phyloP scores from a whole-genome alignment of 768 basidiomycete genomes.

The Saitozyma sp. region DNA sequence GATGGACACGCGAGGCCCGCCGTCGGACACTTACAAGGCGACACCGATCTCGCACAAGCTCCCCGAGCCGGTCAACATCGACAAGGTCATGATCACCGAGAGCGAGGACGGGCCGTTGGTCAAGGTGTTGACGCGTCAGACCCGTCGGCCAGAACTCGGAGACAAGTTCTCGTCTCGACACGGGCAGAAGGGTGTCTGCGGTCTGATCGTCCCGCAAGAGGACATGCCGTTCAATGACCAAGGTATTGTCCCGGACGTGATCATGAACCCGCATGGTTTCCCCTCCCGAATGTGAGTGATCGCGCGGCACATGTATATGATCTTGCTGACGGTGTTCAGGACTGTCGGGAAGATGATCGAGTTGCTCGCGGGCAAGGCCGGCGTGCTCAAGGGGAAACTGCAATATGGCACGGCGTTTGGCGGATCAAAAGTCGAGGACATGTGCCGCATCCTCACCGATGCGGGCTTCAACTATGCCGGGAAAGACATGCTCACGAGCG shows the following conservation, averaged over 20 bases:
- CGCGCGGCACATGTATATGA: no score
- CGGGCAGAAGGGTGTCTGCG: constrained; percentile 98
- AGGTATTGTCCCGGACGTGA: constrained; percentile 92
- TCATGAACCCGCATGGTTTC: constrained; percentile 99
- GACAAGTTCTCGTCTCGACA: constrained; percentile 99
- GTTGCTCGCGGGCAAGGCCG: constrained; percentile 92
- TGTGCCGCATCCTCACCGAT: constrained; percentile 93
- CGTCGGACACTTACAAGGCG: constrained; percentile 71
- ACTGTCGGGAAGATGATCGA: constrained; percentile 99
- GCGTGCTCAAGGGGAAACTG: constrained; percentile 70
- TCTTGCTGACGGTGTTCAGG: constrained; percentile 57
- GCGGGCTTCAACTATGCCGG: constrained; percentile 95
- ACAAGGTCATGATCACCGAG: constrained; percentile 97
- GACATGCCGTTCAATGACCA: constrained; percentile 99
- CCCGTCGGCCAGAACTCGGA: constrained; percentile 90
- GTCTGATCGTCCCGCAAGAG: constrained; percentile 96
- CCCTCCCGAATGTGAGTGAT: constrained; percentile 69
- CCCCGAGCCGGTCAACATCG: constrained; percentile 87
- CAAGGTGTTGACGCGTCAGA: constrained; percentile 96
- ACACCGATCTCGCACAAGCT: constrained; percentile 90
- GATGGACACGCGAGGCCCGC: constrained; percentile 61
- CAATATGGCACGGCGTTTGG: constrained; percentile 71
- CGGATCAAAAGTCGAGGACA: constrained; percentile 97
- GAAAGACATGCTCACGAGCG: constrained; percentile 98
- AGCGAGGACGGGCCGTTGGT: constrained; percentile 95